Evolutionary conservation across 495 filamentous ascomycete species (phyloP).

Genomic region (Aspergillus diversus): DNA sequence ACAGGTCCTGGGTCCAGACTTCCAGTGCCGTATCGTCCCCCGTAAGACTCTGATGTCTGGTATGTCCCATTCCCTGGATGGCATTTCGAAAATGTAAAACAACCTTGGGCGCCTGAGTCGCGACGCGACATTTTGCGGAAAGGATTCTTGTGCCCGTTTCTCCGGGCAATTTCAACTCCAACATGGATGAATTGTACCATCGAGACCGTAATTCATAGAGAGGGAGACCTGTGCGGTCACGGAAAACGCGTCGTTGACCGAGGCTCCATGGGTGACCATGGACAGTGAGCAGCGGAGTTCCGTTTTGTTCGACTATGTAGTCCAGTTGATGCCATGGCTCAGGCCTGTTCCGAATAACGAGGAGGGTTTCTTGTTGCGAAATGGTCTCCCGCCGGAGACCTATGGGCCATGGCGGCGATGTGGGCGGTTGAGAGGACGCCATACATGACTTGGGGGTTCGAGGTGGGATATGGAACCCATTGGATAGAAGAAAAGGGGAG

Average conservation of each 20-base stretch:
- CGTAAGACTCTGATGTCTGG: neutral
- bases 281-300: conserved; percentile 17
- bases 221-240: conserved; percentile 21
- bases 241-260: conserved; percentile 21
- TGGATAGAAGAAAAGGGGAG: neutral
- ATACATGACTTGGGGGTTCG: conserved; percentile 10
- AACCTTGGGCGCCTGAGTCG: conserved; percentile 15
- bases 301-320: conserved; percentile 19
- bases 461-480: neutral
- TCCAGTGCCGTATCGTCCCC: conserved; percentile 18
- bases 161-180: conserved; percentile 24
- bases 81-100: conserved; percentile 23
- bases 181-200: conserved; percentile 23
- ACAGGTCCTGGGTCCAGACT: conserved; percentile 17
- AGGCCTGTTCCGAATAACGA: conserved; percentile 19
- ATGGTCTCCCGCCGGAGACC: conserved; percentile 23
- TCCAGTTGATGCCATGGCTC: conserved; percentile 28
- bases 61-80: neutral
- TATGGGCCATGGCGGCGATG: conserved; percentile 16
- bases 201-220: conserved; percentile 24
- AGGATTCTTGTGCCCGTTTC: conserved; percentile 9
- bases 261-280: conserved; percentile 24
- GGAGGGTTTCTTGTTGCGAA: conserved; percentile 7
- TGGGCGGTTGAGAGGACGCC: conserved; percentile 10
- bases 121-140: conserved; percentile 22